Evolutionary conservation across 768 basidiomycete species (phyloP).

Genomic region (Infundibulicybe gibba): DNA sequence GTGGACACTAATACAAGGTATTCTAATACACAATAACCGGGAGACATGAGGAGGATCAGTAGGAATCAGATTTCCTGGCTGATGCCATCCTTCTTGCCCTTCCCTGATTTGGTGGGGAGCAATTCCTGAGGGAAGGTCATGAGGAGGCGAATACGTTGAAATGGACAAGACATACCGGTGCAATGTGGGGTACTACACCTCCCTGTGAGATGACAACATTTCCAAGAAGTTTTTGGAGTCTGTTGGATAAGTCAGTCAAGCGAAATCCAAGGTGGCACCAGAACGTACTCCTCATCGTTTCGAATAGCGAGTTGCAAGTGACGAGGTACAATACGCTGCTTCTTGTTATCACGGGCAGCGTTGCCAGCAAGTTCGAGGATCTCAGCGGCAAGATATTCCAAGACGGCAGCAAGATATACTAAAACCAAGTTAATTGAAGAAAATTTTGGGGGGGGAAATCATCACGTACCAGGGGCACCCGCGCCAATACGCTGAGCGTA

Average conservation of each 20-base stretch:
- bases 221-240: conserved; percentile 74
- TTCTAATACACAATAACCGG: conserved; percentile 13
- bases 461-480: conserved; percentile 67
- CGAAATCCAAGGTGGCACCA: neutral
- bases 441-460: neutral
- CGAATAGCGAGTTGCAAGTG: conserved; percentile 91
- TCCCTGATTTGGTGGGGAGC: conserved; percentile 38
- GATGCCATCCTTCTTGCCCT: conserved; percentile 40
- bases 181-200: conserved; percentile 76
- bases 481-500: conserved; percentile 87
- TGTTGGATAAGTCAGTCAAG: conserved; percentile 11
- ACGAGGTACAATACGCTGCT: conserved; percentile 92
- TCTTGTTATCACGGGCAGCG: conserved; percentile 81
- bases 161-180: conserved; percentile 26
- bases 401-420: conserved; percentile 89
- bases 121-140: conserved; percentile 23
- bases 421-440: conserved; percentile 3
- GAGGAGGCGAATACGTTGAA: neutral
- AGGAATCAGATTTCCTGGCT: conserved; percentile 41
- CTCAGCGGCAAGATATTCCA: conserved; percentile 91
- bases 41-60: conserved; percentile 10
- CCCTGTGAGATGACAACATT: conserved; percentile 83
- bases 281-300: conserved; percentile 76
- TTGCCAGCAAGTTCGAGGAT: conserved; percentile 92
- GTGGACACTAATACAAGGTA: conserved; percentile 20